Evolutionary conservation across 2,329 filamentous ascomycete species (phyloP), one percentile per base, ranked within the genome.

Genomic region (Exophiala spinifera): DNA sequence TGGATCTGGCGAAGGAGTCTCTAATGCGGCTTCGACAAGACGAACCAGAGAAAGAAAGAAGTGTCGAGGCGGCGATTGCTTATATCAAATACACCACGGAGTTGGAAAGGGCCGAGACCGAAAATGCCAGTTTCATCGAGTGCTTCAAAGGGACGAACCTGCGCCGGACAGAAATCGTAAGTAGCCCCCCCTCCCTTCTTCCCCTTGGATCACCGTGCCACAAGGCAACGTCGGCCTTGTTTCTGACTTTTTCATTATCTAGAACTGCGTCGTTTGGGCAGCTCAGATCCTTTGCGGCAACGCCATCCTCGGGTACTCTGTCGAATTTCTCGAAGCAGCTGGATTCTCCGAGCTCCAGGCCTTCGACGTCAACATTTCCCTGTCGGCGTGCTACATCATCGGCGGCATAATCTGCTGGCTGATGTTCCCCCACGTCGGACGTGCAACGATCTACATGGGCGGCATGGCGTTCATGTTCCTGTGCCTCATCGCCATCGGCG

Each of bases 151-250:
- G 67, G 13, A 64, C 69, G 15, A 74, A 77, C 49, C 58, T 70
- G 4, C 62, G 74, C 2, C 69, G 75, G 2, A 77, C 74, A 0
- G 69, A 72, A 34, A 74, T 76, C 36, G 70, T 72, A 2, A 61
- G 71, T 47, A 14, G 21, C 3, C 17, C 3, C 15, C 1, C 8
- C 3, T 10, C 31, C 14, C 14, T 19, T 36, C 2, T 17, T 46
- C 17, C 33, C n/a, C 2, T 15, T 15, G 19, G 19, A 37, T 25
- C 47, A 25, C n/a, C n/a, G n/a, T n/a, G n/a, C n/a, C n/a, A n/a
- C n/a, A n/a, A n/a, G n/a, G n/a, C n/a, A n/a, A n/a, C n/a, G n/a
- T n/a, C n/a, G n/a, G n/a, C n/a, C n/a, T n/a, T n/a, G n/a, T n/a
- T n/a, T n/a, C n/a, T n/a, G n/a, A n/a, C n/a, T n/a, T n/a, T n/a